Percentiles rank a stretch among this genome's conserved stretches.
Conservation (phyloP, 108 stramenopile genomes). For the Halocafeteria seosinensis region DNA sequence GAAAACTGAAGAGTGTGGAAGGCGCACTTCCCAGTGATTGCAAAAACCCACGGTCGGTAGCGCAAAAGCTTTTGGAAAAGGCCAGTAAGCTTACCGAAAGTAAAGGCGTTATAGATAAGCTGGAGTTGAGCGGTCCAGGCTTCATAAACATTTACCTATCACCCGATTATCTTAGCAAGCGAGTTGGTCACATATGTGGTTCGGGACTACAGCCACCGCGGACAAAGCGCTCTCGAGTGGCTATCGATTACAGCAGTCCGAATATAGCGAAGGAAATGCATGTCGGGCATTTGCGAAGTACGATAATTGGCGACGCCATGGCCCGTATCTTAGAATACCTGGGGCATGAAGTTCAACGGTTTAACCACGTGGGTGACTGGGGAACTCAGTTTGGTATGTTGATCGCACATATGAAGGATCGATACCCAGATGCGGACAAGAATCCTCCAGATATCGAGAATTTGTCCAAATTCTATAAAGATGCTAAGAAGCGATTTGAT, state of each 20-base stretch:
- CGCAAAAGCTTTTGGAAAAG: slow-evolving; percentile 47
- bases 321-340: slow-evolving; percentile 80
- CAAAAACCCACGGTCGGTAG: slow-evolving; percentile 52
- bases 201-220: slow-evolving; percentile 22
- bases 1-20: slow-evolving; percentile 49
- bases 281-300: slow-evolving; percentile 90
- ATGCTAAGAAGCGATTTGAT: slow-evolving; percentile 52
- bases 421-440: slow-evolving; percentile 65
- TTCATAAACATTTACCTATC: slow-evolving; percentile 73
- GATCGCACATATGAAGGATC: slow-evolving; percentile 87
- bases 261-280: slow-evolving; percentile 99
- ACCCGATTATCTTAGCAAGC: slow-evolving; percentile 46
- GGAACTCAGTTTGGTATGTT: slow-evolving; percentile 98
- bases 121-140: slow-evolving; percentile 58
- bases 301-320: slow-evolving; percentile 90
- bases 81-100: slow-evolving; percentile 31
- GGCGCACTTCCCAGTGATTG: slow-evolving; percentile 34
- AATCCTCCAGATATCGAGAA: slow-evolving; percentile 67
- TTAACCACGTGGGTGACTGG: slow-evolving; percentile 99
- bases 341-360: slow-evolving; percentile 62
- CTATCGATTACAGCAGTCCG: slow-evolving; percentile 92
- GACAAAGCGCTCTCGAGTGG: slow-evolving; percentile 33
- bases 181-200: slow-evolving; percentile 23
- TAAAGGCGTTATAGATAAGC: slow-evolving; percentile 45
- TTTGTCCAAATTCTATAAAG: slow-evolving; percentile 91